Conservation (phyloP, 495 filamentous ascomycete species). For the Copromyces sp. region DNA sequence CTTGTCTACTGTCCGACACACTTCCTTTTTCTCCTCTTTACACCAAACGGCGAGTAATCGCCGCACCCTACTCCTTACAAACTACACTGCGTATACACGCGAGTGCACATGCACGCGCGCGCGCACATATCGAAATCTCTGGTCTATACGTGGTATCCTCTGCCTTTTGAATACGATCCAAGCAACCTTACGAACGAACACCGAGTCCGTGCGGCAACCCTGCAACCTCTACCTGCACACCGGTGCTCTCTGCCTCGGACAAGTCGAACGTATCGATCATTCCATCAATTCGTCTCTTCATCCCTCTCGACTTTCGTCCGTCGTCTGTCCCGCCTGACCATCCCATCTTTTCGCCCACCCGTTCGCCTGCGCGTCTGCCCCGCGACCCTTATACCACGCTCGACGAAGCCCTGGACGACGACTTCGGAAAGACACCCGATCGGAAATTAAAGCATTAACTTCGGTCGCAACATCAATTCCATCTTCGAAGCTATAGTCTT, state of each 20-base stretch:
- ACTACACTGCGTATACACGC: background rate
- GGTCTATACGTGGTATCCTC: background rate
- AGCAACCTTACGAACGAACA: background rate
- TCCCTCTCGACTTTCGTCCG: background rate
- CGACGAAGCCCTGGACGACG: background rate
- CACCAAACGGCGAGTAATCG: background rate
- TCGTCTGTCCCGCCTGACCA: background rate
- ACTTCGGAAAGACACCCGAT: background rate
- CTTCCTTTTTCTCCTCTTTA: background rate
- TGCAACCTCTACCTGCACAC: background rate
- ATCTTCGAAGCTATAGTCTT: background rate
- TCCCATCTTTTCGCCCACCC: background rate
- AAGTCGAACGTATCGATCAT: background rate
- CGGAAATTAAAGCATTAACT: background rate
- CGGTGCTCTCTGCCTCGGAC: background rate
- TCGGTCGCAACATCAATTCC: background rate
- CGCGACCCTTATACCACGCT: background rate
- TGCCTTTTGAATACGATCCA: background rate
- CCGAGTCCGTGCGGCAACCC: background rate
- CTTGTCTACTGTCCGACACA: background rate
- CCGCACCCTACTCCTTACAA: background rate
- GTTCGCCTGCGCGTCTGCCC: background rate
- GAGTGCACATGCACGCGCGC: too few species aligned
- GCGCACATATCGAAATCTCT: background rate
- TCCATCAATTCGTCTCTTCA: background rate